These are phyloP conservation scores for Theileria parva DNA, from an alignment of 169 alveolate genomes.

Conservation along the genomic window DNA sequence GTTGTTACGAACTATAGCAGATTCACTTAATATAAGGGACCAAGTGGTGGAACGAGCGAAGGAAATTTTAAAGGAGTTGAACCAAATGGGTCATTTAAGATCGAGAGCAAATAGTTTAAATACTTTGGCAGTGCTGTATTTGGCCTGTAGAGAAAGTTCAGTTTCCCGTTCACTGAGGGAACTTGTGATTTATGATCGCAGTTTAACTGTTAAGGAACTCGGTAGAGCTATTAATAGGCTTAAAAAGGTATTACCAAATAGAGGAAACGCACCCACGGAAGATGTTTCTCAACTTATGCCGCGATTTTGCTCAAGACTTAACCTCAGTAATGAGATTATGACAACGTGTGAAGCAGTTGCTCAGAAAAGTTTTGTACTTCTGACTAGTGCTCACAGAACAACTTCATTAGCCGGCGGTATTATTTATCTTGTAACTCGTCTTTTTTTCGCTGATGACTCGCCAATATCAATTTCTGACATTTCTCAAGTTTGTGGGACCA, in stretches of 20 bases:
- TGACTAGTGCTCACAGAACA: conserved; percentile 79
- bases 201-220: conserved; percentile 80
- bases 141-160: conserved; percentile 89
- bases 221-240: conserved; percentile 85
- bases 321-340: conserved; percentile 68
- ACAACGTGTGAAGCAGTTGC: conserved; percentile 77
- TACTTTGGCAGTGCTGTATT: conserved; percentile 82
- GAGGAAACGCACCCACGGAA: conserved; percentile 78
- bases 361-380: conserved; percentile 70
- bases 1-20: conserved; percentile 77
- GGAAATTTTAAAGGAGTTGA: conserved; percentile 79
- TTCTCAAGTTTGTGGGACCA: conserved; percentile 70
- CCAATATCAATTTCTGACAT: conserved; percentile 58
- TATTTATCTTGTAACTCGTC: conserved; percentile 72
- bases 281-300: conserved; percentile 79
- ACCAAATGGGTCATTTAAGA: conserved; percentile 65
- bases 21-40: conserved; percentile 76
- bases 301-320: conserved; percentile 72
- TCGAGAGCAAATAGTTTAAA: conserved; percentile 68
- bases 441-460: conserved; percentile 28
- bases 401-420: conserved; percentile 83
- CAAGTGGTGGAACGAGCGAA: conserved; percentile 82
- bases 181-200: conserved; percentile 78
- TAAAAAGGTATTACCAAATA: conserved; percentile 78
- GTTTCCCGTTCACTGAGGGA: conserved; percentile 85